Evolutionary conservation across 352 stramenopile genomes (phyloP), one percentile per base, ranked within the genome.

Genomic region (Phytophthora europaea): DNA sequence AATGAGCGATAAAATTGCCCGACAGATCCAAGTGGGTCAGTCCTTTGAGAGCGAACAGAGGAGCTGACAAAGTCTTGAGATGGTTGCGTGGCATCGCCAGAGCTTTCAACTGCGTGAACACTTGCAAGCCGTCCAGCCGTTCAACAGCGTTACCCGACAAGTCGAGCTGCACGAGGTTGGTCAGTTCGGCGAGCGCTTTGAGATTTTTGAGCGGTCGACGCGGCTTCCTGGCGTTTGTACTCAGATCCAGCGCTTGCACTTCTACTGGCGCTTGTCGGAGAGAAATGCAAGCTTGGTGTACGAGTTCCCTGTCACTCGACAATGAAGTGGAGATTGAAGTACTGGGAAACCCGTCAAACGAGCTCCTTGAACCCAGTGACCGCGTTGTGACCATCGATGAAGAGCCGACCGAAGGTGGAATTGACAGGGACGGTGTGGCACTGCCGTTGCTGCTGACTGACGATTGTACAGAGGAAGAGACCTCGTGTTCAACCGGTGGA

Each of bases 1-100:
- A 87, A 64, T 95, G 88, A 13, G 75, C 79, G 26, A 96, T 92
- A 52, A 93, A 94, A 65, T 96, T 96, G 28, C 89, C 89, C 1
- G 85, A 92, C 10, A 96, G 43, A 60, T 96, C 86, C 47, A 95
- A 65, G 13, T 80, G 69, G 7, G 68, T 79, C 10, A 95, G 70
- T 5, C 63, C 63, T 18, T 70, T 72, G 6, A 94, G 76, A 16
- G 67, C 56, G 60, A 86, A 90, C 8, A 95, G 62, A n/a, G 73
- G 47, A 15, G 67, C 63, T 2, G 79, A 79, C 33, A 96, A 65
- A 3, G 63, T 77, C 60, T 94, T 94, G 43, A 96, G 57, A 53
- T 94, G 83, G 67, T 96, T 96, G 10, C 88, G 79, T 1, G 89
- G 79, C 34, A 93, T 60, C 9, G 67, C 72, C 10, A 95, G 75